Conservation (phyloP, 495 filamentous ascomycete genomes). For the Annulohypoxylon bovei region DNA sequence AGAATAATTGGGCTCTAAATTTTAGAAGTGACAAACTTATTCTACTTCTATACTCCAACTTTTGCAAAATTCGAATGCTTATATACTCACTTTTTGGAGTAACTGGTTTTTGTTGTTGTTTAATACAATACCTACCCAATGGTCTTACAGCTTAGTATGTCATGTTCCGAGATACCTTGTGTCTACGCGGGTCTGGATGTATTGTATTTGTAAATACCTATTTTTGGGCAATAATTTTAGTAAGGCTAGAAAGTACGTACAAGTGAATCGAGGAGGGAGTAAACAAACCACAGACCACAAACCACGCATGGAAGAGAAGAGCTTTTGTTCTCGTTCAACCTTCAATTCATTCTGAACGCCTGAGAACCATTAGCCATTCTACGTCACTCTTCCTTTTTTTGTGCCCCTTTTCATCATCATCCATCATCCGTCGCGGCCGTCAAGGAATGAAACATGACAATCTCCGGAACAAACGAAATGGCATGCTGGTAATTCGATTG, state of each 20-base stretch:
- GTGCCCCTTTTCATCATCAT: neutral
- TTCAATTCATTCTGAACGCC: constrained; percentile 14
- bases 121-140: neutral
- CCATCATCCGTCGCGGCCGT: constrained; percentile 14
- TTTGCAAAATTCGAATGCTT: neutral
- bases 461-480: constrained; percentile 21
- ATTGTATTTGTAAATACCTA: neutral
- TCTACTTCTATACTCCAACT: neutral
- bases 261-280: constrained; percentile 17
- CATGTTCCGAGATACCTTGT: neutral
- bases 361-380: constrained; percentile 32
- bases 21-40: neutral
- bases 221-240: constrained; percentile 3
- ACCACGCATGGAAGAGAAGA: constrained; percentile 24
- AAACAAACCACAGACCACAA: constrained; percentile 1
- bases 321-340: constrained; percentile 23
- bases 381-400: constrained; percentile 24
- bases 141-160: neutral
- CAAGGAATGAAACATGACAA: constrained; percentile 5
- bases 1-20: neutral
- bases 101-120: neutral
- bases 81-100: neutral
- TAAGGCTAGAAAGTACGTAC: constrained; percentile 23
- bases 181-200: neutral
- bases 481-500: constrained; percentile 24